These are phyloP conservation scores for Sphagnum tenellum DNA, from an alignment of 225 moss, liverwort and hornwort species.

Conservation along the genomic window DNA sequence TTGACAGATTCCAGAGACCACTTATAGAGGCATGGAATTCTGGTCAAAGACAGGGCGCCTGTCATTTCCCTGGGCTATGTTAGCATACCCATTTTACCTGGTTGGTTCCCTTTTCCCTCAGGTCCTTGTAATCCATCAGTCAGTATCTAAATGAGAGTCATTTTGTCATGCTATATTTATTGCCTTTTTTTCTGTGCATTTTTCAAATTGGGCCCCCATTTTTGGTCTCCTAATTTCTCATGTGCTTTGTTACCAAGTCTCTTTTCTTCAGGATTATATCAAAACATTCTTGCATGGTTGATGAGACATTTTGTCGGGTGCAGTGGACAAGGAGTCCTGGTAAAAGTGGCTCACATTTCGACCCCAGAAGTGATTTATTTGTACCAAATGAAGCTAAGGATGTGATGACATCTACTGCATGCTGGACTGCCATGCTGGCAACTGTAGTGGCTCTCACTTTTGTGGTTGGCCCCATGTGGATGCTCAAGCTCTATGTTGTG, in stretches of 20 bases:
- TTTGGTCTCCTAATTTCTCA: too few relatives aligned
- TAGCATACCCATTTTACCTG: constrained; percentile 86
- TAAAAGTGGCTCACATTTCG: constrained; percentile 69
- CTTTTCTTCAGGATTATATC: too few relatives aligned
- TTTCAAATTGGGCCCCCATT: too few relatives aligned
- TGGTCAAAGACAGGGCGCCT: constrained; percentile 35
- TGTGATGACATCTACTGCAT: constrained; percentile 65
- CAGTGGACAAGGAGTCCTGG: constrained; percentile 69
- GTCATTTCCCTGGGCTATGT: constrained; percentile 48
- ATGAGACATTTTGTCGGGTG: neutral
- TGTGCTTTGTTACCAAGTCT: too few relatives aligned
- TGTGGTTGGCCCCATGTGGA: constrained; percentile 72
- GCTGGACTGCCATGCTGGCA: constrained; percentile 61
- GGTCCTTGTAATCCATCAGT: too few relatives aligned
- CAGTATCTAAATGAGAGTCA: too few relatives aligned
- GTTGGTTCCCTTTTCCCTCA: constrained; percentile 8
- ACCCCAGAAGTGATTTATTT: constrained; percentile 72
- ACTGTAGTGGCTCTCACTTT: constrained; percentile 47
- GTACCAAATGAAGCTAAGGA: constrained; percentile 63
- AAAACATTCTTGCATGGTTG: too few relatives aligned
- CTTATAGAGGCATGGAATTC: constrained; percentile 16
- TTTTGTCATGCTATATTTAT: too few relatives aligned
- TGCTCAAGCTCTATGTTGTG: constrained; percentile 70
- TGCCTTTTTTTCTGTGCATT: too few relatives aligned
- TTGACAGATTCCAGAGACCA: constrained; percentile 31